Evolutionary conservation across 1,139 yeast genomes (phyloP).

Genomic region (Suhomyces choctaworum): DNA sequence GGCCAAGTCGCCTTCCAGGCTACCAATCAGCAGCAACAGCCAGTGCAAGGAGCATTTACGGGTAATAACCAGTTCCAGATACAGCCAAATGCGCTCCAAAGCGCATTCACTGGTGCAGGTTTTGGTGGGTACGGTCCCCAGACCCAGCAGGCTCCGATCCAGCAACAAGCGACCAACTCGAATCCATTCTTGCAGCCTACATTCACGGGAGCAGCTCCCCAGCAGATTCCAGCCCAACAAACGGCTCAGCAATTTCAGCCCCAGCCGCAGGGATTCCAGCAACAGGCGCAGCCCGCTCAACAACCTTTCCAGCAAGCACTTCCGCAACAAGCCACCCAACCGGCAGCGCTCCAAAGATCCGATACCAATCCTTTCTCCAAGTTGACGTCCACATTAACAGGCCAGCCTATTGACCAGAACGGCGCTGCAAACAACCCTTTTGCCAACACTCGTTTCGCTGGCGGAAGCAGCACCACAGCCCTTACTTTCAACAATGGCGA

Average conservation of each 20-base stretch:
- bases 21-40: constrained; percentile 21
- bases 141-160: constrained; percentile 17
- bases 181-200: constrained; percentile 15
- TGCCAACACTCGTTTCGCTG: constrained; percentile 40
- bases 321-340: constrained; percentile 7
- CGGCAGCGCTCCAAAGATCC: constrained; percentile 25
- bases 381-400: constrained; percentile 22
- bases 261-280: too few relatives aligned
- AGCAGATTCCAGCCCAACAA: constrained; percentile 13
- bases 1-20: constrained; percentile 9
- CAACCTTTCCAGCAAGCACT: constrained; percentile 18
- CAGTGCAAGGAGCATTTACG: constrained; percentile 16
- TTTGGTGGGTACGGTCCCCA: constrained; percentile 54
- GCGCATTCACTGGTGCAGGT: constrained; percentile 54
- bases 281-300: constrained; percentile 15
- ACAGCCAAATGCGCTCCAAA: constrained; percentile 22
- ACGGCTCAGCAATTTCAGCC: constrained; percentile 15
- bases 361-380: constrained; percentile 47
- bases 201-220: constrained; percentile 3
- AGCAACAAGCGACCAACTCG: constrained; percentile 19
- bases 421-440: constrained; percentile 50
- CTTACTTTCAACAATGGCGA: constrained; percentile 25
- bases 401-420: constrained; percentile 20
- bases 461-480: constrained; percentile 38
- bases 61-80: constrained; percentile 8